Conservation (phyloP, 2,329 filamentous ascomycete species). For the Pseudogymnoascus verrucosus region DNA sequence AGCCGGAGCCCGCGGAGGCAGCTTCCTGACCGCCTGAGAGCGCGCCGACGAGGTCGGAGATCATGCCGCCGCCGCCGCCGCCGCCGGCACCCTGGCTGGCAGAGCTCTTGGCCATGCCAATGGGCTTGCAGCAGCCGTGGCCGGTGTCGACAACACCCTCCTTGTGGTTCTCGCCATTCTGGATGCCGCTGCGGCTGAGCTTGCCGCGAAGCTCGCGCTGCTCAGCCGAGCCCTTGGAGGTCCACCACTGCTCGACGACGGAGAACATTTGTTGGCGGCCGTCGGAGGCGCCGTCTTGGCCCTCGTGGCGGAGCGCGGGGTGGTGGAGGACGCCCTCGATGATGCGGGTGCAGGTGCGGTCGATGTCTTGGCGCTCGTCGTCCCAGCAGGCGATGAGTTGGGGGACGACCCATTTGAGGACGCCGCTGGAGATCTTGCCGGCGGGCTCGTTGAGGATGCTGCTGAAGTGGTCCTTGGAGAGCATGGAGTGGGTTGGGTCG, state of each 20-base stretch:
- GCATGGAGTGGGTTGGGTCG: slow-evolving; percentile 90
- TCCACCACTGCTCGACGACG: slow-evolving; percentile 81
- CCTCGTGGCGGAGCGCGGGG: slow-evolving; percentile 66
- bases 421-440: slow-evolving; percentile 69
- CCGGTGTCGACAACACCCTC: slow-evolving; percentile 76
- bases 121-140: slow-evolving; percentile 68
- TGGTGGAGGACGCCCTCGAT: slow-evolving; percentile 81
- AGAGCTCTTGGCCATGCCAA: slow-evolving; percentile 67
- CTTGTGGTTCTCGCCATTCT: slow-evolving; percentile 75
- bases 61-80: slow-evolving; percentile 48
- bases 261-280: slow-evolving; percentile 70
- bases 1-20: slow-evolving; percentile 21
- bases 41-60: slow-evolving; percentile 48
- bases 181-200: slow-evolving; percentile 70
- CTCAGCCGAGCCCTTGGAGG: slow-evolving; percentile 51
- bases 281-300: slow-evolving; percentile 61
- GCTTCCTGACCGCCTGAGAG: slow-evolving; percentile 27
- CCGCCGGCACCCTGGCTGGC: slow-evolving; percentile 43
- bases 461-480: slow-evolving; percentile 87
- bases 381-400: slow-evolving; percentile 87
- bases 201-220: slow-evolving; percentile 63
- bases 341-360: slow-evolving; percentile 66
- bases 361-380: slow-evolving; percentile 60
- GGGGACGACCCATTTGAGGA: slow-evolving; percentile 79
- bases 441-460: slow-evolving; percentile 76